These are phyloP conservation scores for Aschersonia sp. DNA, from an alignment of 2,329 filamentous ascomycete genomes.

Conservation along the genomic window DNA sequence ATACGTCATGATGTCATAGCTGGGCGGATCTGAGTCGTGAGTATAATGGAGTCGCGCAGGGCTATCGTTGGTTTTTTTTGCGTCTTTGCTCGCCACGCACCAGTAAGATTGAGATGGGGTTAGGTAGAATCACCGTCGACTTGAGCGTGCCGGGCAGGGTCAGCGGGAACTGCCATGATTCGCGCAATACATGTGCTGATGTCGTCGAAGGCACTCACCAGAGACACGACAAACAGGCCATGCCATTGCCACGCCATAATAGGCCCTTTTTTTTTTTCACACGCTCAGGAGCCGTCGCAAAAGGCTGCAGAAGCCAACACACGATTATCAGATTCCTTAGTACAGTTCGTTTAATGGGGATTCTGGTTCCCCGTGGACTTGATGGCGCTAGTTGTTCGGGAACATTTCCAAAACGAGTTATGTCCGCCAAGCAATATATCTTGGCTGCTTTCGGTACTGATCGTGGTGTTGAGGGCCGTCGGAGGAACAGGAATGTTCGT, in stretches of 20 bases:
- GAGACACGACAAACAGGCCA: background rate
- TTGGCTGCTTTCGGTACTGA: too few relatives aligned
- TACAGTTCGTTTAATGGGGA: too few relatives aligned
- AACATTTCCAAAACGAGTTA: background rate
- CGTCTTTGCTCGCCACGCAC: background rate
- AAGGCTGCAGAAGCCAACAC: too few relatives aligned
- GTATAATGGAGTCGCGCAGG: background rate
- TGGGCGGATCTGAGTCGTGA: background rate
- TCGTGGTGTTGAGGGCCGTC: too few relatives aligned
- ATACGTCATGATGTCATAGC: background rate
- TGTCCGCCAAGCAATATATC: background rate
- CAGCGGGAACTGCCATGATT: background rate
- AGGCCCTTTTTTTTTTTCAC: background rate
- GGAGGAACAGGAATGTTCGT: too few relatives aligned
- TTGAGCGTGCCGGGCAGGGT: background rate
- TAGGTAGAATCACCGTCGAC: background rate
- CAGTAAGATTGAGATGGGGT: background rate
- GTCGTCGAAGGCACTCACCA: background rate
- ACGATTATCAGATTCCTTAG: too few relatives aligned
- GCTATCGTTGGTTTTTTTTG: background rate
- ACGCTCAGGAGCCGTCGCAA: background rate
- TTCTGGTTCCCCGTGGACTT: background rate
- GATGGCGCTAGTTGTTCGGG: background rate
- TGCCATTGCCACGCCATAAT: background rate
- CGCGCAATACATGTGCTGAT: background rate